Evolutionary conservation across 495 filamentous ascomycete species (phyloP).

Genomic region (Penicillium daleae): DNA sequence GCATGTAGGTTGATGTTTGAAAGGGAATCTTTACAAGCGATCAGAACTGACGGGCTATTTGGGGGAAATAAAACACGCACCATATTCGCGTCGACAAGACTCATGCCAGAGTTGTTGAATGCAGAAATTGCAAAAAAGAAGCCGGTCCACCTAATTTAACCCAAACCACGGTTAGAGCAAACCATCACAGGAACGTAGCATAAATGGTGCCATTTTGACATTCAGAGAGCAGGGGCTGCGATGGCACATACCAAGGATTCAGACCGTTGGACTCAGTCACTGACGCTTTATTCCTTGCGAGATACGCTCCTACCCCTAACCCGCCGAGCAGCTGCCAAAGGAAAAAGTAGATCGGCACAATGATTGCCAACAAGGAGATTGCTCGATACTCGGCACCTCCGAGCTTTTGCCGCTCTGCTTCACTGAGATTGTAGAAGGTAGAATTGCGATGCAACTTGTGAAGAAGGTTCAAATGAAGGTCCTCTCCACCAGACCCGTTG

Average conservation of each 20-base stretch:
- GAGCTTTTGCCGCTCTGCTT: slow-evolving; percentile 63
- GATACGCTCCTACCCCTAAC: slow-evolving; percentile 68
- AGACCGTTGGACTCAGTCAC: slow-evolving; percentile 62
- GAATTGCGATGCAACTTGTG: slow-evolving; percentile 52
- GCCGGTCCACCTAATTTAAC: slow-evolving; percentile 3
- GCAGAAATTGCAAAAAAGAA: slow-evolving; percentile 14
- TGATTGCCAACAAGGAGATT: slow-evolving; percentile 60
- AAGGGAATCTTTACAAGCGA: slow-evolving; percentile 1
- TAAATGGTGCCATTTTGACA: not conserved
- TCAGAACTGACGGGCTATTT: not conserved
- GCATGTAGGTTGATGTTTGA: slow-evolving; percentile 13
- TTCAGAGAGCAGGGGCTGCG: not conserved
- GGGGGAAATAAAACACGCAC: too few species aligned
- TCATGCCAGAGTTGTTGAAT: slow-evolving; percentile 13
- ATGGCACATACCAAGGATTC: slow-evolving; percentile 47
- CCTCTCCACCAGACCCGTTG: not conserved
- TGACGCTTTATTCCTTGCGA: slow-evolving; percentile 55
- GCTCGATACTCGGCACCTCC: slow-evolving; percentile 77
- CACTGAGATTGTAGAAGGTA: slow-evolving; percentile 64
- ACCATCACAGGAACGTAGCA: not conserved
- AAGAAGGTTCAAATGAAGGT: slow-evolving; percentile 1
- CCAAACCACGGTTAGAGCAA: not conserved
- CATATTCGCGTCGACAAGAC: slow-evolving; percentile 11
- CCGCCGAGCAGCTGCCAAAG: slow-evolving; percentile 69
- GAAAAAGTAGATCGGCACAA: slow-evolving; percentile 73